Evolutionary conservation across 2,329 filamentous ascomycete species (phyloP).

Genomic region (Aspergillus pseudoterreus): DNA sequence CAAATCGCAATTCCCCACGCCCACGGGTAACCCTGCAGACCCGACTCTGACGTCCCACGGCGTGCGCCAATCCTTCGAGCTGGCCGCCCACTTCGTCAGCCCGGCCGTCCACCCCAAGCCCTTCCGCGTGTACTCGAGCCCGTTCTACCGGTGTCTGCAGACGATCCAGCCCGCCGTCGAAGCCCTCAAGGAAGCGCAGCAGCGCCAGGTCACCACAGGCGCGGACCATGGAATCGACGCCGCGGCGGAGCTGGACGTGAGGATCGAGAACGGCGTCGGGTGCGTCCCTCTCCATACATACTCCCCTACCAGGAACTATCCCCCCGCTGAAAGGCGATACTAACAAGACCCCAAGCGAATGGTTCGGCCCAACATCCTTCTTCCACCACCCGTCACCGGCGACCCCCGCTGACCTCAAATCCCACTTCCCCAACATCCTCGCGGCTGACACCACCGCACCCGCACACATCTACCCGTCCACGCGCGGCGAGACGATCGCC

Average conservation of each 20-base stretch:
- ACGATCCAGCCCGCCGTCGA: conserved; percentile 66
- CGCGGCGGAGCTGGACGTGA: conserved; percentile 37
- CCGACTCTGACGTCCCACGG: conserved; percentile 84
- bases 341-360: conserved; percentile 56
- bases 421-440: conserved; percentile 55
- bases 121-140: conserved; percentile 69
- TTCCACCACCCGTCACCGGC: conserved; percentile 84
- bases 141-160: conserved; percentile 84
- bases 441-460: conserved; percentile 44
- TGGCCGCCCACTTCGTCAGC: conserved; percentile 49
- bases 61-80: conserved; percentile 74
- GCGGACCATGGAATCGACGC: conserved; percentile 31
- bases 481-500: conserved; percentile 72
- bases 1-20: conserved; percentile 67
- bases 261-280: conserved; percentile 53
- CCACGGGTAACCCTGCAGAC: conserved; percentile 84
- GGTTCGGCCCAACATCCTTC: conserved; percentile 75
- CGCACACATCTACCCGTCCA: conserved; percentile 64
- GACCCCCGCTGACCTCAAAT: conserved; percentile 56
- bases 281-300: conserved; percentile 18
- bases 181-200: conserved; percentile 29
- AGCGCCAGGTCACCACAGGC: conserved; percentile 9
- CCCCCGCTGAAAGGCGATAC: background rate
- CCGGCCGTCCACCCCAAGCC: conserved; percentile 36
- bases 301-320: background rate